A percentile compares a stretch with the other conserved stretches of the same genome.
Evolutionary conservation across 2,329 filamentous ascomycete genomes (phyloP).

Genomic region (Daldinia sp.): DNA sequence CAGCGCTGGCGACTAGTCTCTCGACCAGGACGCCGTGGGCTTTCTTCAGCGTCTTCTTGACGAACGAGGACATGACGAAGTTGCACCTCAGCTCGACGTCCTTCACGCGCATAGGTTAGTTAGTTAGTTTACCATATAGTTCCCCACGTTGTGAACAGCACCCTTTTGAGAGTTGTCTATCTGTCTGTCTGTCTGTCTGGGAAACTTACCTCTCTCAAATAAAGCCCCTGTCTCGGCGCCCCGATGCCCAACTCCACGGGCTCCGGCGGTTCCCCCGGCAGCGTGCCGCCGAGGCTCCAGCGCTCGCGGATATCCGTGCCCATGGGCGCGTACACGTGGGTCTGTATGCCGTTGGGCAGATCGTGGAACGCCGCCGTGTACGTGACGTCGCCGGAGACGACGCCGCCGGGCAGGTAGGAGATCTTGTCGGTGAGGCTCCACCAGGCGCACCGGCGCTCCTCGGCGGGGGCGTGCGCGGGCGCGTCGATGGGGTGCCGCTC

Average conservation of each 20-base stretch:
- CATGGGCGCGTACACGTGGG: constrained; percentile 85
- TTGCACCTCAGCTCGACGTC: constrained; percentile 88
- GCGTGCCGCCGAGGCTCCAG: constrained; percentile 80
- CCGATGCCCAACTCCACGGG: constrained; percentile 74
- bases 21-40: constrained; percentile 79
- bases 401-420: constrained; percentile 76
- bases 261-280: constrained; percentile 76
- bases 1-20: constrained; percentile 59
- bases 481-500: constrained; percentile 76
- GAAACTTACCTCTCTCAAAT: constrained; percentile 72
- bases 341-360: constrained; percentile 78
- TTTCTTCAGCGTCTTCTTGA: constrained; percentile 85
- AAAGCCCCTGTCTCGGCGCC: constrained; percentile 76
- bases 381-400: constrained; percentile 74
- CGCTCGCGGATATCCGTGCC: constrained; percentile 82
- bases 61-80: constrained; percentile 78
- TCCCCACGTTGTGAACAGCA: too few relatives aligned
- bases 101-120: constrained; percentile 39
- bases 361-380: constrained; percentile 88
- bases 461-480: constrained; percentile 73
- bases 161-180: too few relatives aligned
- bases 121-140: too few relatives aligned
- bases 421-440: constrained; percentile 84
- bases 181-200: too few relatives aligned
- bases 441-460: constrained; percentile 81